These are phyloP conservation scores for Fusarium sp. DNA, from an alignment of 2,329 filamentous ascomycete genomes.

Conservation along the genomic window DNA sequence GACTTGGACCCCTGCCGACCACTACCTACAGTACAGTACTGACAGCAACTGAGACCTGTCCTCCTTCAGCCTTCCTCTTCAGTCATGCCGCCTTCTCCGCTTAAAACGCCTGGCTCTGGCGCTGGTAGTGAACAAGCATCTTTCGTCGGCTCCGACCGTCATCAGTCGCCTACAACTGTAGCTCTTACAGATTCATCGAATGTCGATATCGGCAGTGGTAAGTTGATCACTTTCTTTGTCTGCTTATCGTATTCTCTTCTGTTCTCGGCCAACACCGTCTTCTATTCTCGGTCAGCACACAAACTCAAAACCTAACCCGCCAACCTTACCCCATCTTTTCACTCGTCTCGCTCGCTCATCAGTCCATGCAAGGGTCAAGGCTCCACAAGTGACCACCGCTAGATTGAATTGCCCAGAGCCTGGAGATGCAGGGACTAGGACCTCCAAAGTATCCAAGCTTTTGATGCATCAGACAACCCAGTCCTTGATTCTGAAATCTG, in stretches of 20 bases:
- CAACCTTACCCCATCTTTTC: constrained; percentile 9
- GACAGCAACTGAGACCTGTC: background rate
- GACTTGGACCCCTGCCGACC: constrained; percentile 21
- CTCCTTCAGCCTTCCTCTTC: constrained; percentile 4
- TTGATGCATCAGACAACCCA: constrained; percentile 26
- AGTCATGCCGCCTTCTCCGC: constrained; percentile 26
- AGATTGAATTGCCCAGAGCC: constrained; percentile 34
- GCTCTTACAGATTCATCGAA: constrained; percentile 2
- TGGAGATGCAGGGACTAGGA: constrained; percentile 35
- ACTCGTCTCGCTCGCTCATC: background rate
- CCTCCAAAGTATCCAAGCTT: constrained; percentile 35
- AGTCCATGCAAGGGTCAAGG: constrained; percentile 34
- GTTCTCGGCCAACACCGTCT: constrained; percentile 9
- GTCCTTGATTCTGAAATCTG: constrained; percentile 7
- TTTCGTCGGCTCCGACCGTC: constrained; percentile 37
- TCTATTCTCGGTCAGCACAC: background rate
- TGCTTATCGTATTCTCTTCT: background rate
- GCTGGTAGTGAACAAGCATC: constrained; percentile 10
- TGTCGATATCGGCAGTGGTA: constrained; percentile 4
- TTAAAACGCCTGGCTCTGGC: constrained; percentile 5
- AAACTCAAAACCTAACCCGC: constrained; percentile 4
- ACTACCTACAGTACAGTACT: background rate
- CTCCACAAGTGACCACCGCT: constrained; percentile 33
- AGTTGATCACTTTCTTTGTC: constrained; percentile 1
- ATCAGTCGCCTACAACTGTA: constrained; percentile 11